A percentile compares a stretch with the other conserved stretches of the same genome.
These are phyloP conservation scores for Russula griseocarnosa DNA, from an alignment of 768 basidiomycete species.

Conservation along the genomic window DNA sequence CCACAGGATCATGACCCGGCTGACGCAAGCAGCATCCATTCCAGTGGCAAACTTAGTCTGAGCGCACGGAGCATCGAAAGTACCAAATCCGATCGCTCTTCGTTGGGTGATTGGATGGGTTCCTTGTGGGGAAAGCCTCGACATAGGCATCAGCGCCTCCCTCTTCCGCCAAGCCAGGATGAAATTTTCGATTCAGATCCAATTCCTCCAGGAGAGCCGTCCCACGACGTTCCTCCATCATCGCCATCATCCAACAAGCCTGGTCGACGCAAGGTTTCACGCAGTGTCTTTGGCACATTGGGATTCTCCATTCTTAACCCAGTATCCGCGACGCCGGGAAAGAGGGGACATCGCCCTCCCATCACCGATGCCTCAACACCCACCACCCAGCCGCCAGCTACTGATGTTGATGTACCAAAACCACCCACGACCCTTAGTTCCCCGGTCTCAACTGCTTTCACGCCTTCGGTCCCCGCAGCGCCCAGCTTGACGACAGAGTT, in stretches of 20 bases:
- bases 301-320: slow-evolving; percentile 67
- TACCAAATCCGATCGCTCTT: slow-evolving; percentile 36
- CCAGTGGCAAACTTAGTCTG: slow-evolving; percentile 22
- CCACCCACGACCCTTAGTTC: slow-evolving; percentile 11
- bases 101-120: slow-evolving; percentile 72
- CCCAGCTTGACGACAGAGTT: slow-evolving; percentile 27
- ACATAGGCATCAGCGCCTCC: slow-evolving; percentile 32
- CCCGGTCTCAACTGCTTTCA: slow-evolving; percentile 17
- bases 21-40: slow-evolving; percentile 24
- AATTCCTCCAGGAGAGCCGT: slow-evolving; percentile 21
- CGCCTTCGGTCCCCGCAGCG: slow-evolving; percentile 9
- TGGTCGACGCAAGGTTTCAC: slow-evolving; percentile 45
- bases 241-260: slow-evolving; percentile 20
- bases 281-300: slow-evolving; percentile 67
- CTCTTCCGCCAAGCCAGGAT: slow-evolving; percentile 19
- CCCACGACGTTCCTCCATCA: slow-evolving; percentile 22
- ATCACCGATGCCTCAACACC: slow-evolving; percentile 8
- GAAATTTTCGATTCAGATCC: slow-evolving; percentile 13
- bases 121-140: slow-evolving; percentile 64
- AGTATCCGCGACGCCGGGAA: slow-evolving; percentile 21
- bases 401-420: not conserved
- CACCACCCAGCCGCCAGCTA: not conserved
- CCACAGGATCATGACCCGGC: slow-evolving; percentile 5
- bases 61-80: slow-evolving; percentile 17
- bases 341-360: slow-evolving; percentile 25